Evolutionary conservation across 164 flowering plant genomes (phyloP).

Genomic region (Brasenia schreberi): DNA sequence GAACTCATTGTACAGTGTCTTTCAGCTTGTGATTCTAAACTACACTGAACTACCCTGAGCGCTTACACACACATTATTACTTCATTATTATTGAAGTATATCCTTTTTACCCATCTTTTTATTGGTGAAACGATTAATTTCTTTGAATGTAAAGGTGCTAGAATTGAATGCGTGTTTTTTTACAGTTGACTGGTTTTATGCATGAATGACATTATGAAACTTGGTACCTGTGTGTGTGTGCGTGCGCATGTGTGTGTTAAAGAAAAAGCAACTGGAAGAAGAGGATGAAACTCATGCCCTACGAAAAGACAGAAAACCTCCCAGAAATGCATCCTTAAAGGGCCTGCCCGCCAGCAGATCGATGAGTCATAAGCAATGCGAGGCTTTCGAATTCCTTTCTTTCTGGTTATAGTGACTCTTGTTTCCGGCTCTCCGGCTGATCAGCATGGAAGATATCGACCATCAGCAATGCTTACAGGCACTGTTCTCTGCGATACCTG

Average conservation of each 20-base stretch:
- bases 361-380: conserved; percentile 3
- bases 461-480: conserved; percentile 61
- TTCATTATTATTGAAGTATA: too few species aligned
- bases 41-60: too few species aligned
- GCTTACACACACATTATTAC: too few species aligned
- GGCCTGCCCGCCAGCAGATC: not conserved
- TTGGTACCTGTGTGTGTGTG: conserved; percentile 3
- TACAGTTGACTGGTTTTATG: conserved; percentile 28
- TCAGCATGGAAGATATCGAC: conserved; percentile 21
- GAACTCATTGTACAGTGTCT: too few species aligned
- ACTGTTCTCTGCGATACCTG: conserved; percentile 82
- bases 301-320: not conserved
- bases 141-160: not conserved
- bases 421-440: conserved; percentile 19
- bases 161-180: conserved; percentile 5
- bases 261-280: not conserved
- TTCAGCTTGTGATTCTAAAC: too few species aligned
- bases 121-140: too few species aligned
- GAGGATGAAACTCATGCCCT: not conserved
- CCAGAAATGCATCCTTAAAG: not conserved
- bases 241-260: not conserved
- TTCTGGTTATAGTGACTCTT: conserved; percentile 17
- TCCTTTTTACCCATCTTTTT: too few species aligned
- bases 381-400: conserved; percentile 17
- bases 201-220: conserved; percentile 27